Percentiles rank a stretch among this genome's conserved stretches.
Conservation (phyloP, 75 land plant genomes). For the Picea glauca region DNA sequence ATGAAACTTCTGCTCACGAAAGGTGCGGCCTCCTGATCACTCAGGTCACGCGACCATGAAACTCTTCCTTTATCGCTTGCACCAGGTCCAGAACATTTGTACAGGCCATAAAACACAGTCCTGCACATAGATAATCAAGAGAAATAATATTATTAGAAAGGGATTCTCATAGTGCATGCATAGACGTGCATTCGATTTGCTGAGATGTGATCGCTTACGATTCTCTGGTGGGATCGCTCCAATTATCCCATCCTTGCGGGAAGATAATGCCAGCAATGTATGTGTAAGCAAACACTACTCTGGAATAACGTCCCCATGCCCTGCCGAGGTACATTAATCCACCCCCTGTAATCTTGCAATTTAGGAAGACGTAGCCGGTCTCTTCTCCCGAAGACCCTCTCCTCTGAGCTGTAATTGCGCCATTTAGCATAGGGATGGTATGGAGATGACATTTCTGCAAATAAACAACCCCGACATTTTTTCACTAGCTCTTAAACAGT, state of each 20-base stretch:
- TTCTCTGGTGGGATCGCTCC: conserved; percentile 25
- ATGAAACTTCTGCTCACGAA: conserved; percentile 17
- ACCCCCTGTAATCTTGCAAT: conserved; percentile 51
- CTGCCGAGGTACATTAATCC: conserved; percentile 55
- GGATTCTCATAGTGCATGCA: no score
- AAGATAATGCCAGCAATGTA: conserved; percentile 46
- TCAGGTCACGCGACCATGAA: conserved; percentile 24
- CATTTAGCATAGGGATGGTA: conserved; percentile 39
- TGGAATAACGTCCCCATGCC: conserved; percentile 71
- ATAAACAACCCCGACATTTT: no score
- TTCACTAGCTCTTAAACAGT: no score
- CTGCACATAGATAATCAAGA: not conserved
- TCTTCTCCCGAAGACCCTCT: conserved; percentile 28
- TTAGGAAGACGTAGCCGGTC: conserved; percentile 63
- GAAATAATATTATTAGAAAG: no score
- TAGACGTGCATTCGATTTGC: not conserved
- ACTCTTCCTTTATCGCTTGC: conserved; percentile 14
- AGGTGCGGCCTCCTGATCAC: conserved; percentile 23
- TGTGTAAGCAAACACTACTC: conserved; percentile 57
- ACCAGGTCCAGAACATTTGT: conserved; percentile 32
- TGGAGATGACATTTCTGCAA: conserved; percentile 59
- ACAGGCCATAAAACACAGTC: conserved; percentile 23
- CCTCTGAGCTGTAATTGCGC: conserved; percentile 71
- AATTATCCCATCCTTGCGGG: conserved; percentile 68
- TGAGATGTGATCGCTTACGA: conserved; percentile 6